These are phyloP conservation scores for Eutrema yunnanense DNA, from an alignment of 345 rosid genomes.

Conservation along the genomic window DNA sequence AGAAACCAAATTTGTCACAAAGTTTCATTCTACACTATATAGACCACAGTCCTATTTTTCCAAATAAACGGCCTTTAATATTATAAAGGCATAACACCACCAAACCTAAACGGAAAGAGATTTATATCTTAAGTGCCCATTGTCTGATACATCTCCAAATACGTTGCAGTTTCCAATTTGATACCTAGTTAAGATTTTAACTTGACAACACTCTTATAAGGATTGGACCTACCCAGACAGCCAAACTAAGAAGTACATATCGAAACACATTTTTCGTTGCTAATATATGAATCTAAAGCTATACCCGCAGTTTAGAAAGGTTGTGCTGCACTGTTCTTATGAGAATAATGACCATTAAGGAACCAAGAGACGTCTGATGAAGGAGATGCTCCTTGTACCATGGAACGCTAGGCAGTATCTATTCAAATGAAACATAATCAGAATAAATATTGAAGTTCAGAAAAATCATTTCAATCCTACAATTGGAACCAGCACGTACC, in stretches of 20 bases:
- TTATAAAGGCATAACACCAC: neutral
- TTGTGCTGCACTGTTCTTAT: conserved; percentile 96
- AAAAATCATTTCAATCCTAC: neutral
- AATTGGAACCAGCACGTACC: conserved; percentile 39
- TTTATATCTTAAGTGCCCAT: neutral
- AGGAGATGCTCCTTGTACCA: conserved; percentile 98
- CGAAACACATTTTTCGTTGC: neutral
- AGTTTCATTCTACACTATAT: neutral
- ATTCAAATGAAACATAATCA: conserved; percentile 26
- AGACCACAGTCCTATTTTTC: neutral
- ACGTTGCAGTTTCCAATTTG: neutral
- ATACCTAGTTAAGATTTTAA: neutral
- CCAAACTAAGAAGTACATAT: neutral
- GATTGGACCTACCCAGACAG: conserved; percentile 1
- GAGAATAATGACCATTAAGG: conserved; percentile 79
- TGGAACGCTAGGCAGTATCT: conserved; percentile 83
- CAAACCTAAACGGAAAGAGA: neutral
- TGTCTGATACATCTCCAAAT: conserved; percentile 1
- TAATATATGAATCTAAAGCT: conserved; percentile 21
- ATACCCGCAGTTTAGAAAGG: conserved; percentile 95
- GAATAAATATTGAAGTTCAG: neutral
- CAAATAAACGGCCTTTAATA: neutral
- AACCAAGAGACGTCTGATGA: conserved; percentile 94
- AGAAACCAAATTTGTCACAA: neutral
- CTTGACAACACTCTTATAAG: neutral